These are phyloP conservation scores for Kwoniella sp. DNA, from an alignment of 768 basidiomycete species.

Conservation along the genomic window DNA sequence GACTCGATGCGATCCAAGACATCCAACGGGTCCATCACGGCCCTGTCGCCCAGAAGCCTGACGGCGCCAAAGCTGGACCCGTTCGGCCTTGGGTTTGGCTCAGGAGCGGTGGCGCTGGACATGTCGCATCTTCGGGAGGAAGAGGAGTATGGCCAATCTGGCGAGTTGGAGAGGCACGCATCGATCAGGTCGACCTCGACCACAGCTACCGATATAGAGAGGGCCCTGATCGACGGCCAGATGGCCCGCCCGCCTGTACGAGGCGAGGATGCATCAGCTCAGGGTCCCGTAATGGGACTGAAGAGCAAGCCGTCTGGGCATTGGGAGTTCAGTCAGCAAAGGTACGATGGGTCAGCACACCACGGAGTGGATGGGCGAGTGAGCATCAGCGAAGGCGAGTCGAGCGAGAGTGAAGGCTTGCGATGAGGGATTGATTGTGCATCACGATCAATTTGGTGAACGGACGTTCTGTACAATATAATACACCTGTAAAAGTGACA, in stretches of 20 bases:
- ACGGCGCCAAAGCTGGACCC: slow-evolving; percentile 3
- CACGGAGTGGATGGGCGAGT: slow-evolving; percentile 4
- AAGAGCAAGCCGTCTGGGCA: slow-evolving; percentile 6
- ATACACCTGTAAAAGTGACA: too few species aligned
- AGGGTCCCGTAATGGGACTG: not conserved
- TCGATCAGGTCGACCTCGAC: not conserved
- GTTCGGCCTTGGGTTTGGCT: slow-evolving; percentile 13
- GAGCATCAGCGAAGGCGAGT: slow-evolving; percentile 12
- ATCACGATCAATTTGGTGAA: too few species aligned
- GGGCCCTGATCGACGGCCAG: not conserved
- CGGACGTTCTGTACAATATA: too few species aligned
- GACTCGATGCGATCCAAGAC: not conserved
- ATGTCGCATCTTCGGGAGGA: not conserved
- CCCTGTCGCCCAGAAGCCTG: not conserved
- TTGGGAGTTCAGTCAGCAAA: slow-evolving; percentile 1
- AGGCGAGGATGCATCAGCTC: not conserved
- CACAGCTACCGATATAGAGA: slow-evolving; percentile 3
- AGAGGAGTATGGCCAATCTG: not conserved
- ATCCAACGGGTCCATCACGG: not conserved
- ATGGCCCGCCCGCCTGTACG: too few species aligned
- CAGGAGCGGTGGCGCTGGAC: not conserved
- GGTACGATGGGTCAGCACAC: too few species aligned
- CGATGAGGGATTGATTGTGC: too few species aligned
- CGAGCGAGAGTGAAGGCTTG: slow-evolving; percentile 25
- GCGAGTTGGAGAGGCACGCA: not conserved